Percentiles rank a stretch among this genome's conserved stretches.
These are phyloP conservation scores for Penicillium herquei DNA, from an alignment of 495 filamentous ascomycete genomes.

Conservation along the genomic window DNA sequence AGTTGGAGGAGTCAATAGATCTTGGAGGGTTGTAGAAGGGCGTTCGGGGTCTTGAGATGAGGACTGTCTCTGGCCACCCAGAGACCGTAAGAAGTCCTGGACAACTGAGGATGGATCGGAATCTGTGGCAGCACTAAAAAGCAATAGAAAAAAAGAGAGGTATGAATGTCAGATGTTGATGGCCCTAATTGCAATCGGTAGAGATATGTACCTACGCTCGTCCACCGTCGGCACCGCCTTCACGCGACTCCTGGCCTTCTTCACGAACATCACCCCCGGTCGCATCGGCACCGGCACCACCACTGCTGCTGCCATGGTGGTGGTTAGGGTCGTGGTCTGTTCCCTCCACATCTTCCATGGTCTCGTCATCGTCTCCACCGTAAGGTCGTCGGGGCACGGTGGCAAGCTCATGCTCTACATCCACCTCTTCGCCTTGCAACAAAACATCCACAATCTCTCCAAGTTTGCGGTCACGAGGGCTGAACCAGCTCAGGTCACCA, in stretches of 20 bases:
- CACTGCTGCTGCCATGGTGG: conserved; percentile 59
- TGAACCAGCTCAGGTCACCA: conserved; percentile 76
- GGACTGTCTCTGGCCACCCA: conserved; percentile 54
- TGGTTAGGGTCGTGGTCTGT: conserved; percentile 53
- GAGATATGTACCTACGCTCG: conserved; percentile 91
- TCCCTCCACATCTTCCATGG: conserved; percentile 82
- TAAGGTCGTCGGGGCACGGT: conserved; percentile 51
- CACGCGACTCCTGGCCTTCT: conserved; percentile 81
- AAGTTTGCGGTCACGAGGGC: conserved; percentile 73
- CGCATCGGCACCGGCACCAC: conserved; percentile 80
- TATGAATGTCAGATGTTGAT: conserved; percentile 7
- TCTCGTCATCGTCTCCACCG: conserved; percentile 65
- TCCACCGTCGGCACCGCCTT: conserved; percentile 93
- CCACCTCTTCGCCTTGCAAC: conserved; percentile 85
- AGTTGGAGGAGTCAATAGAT: conserved; percentile 72
- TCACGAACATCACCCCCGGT: conserved; percentile 87
- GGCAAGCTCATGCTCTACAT: conserved; percentile 74
- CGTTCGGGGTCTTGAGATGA: conserved; percentile 55
- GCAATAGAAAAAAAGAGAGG: background rate
- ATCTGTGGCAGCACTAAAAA: conserved; percentile 35
- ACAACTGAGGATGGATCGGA: conserved; percentile 65
- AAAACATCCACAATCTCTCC: conserved; percentile 81
- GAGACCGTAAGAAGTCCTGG: conserved; percentile 83
- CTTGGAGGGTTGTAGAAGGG: conserved; percentile 79
- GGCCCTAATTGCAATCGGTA: conserved; percentile 11